Base-by-base conservation (phyloP, 2,329 filamentous ascomycete species). In the Elsinoe ampelina region DNA sequence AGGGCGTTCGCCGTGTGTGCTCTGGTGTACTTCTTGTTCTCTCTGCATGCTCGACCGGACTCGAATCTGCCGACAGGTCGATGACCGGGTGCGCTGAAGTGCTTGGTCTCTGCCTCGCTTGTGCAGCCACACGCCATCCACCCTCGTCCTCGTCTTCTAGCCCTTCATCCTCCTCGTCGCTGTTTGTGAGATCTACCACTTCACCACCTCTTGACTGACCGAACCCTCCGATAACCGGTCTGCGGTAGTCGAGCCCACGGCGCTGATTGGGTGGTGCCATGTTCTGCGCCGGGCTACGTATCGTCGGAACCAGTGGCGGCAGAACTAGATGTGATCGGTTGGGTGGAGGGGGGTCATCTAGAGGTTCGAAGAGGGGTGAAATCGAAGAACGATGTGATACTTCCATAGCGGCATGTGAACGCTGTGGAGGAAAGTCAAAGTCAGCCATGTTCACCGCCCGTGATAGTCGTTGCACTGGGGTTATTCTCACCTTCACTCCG, bases 161-260 rank as follows among this genome's bases (percentile, higher is more conserved):
- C 17, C 42, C 52, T 11, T 47, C 54, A 17, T 45, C 42, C 39
- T 45, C 52, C 36, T 70, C 66, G 57, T 71, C 68, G 58, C 64
- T 57, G 51, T 62, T 45, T 11, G 72, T 74, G 42, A 73, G 65
- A 59, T 74, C 70, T 51, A 75, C 71, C 3, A 71, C 61, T 32
- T 55, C 32, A 2, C 54, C 15, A n/a, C 58, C 58, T 12, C 38
- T 38, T 50, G 19, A 57, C 36, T 52, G 58, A 57, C 15, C 38
- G 32, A 19, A 45, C 35, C 41, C 51, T 58, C 32, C 72, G 68
- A 73, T 71, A 13, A 72, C 67, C 1, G 80, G 80, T 59, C 78
- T 71, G 58, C 80, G 71, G 60, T 73, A 78, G 60, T 83, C 80
- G 43, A 75, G 70, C 3, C 80, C 79, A 68, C 81, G 77, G n/a